Conservation (phyloP, 1,284 basidiomycete genomes). For the Termitomyces sp. region DNA sequence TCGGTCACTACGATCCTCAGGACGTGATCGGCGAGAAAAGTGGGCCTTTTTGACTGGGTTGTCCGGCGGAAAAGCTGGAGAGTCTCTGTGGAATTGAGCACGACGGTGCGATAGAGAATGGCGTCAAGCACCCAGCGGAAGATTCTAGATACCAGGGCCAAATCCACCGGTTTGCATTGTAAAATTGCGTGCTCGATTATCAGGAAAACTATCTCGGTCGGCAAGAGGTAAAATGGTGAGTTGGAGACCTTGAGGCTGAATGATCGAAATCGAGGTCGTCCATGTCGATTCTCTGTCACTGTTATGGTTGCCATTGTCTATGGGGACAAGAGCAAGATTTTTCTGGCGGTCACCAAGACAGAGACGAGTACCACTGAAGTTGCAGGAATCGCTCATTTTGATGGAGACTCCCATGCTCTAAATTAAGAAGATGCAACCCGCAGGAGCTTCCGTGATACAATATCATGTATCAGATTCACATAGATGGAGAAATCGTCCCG, state of each 20-base stretch:
- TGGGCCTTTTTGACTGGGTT: slow-evolving; percentile 23
- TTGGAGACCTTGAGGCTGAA: slow-evolving; percentile 24
- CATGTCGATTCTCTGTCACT: slow-evolving; percentile 9
- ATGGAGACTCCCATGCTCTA: neutral
- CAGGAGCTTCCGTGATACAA: neutral
- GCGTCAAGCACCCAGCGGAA: slow-evolving; percentile 25
- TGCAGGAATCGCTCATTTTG: neutral
- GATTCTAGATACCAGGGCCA: slow-evolving; percentile 27
- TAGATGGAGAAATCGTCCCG: neutral
- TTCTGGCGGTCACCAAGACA: neutral
- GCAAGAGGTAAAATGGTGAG: slow-evolving; percentile 22
- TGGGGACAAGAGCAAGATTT: neutral
- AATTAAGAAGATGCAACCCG: neutral
- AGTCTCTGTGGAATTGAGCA: slow-evolving; percentile 25
- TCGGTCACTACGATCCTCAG: slow-evolving; percentile 30
- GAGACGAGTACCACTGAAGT: neutral
- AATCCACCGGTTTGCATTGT: slow-evolving; percentile 20
- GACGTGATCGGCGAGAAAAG: slow-evolving; percentile 29
- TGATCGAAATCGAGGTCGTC: slow-evolving; percentile 19
- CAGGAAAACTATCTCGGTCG: slow-evolving; percentile 27
- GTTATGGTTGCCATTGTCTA: slow-evolving; percentile 23
- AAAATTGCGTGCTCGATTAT: slow-evolving; percentile 30
- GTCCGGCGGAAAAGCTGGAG: slow-evolving; percentile 33
- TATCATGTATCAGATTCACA: neutral
- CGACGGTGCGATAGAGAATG: slow-evolving; percentile 32